Evolutionary conservation across 2,329 filamentous ascomycete species (phyloP), one percentile per base, ranked within the genome.

Genomic region (Ambrosiella xylebori): DNA sequence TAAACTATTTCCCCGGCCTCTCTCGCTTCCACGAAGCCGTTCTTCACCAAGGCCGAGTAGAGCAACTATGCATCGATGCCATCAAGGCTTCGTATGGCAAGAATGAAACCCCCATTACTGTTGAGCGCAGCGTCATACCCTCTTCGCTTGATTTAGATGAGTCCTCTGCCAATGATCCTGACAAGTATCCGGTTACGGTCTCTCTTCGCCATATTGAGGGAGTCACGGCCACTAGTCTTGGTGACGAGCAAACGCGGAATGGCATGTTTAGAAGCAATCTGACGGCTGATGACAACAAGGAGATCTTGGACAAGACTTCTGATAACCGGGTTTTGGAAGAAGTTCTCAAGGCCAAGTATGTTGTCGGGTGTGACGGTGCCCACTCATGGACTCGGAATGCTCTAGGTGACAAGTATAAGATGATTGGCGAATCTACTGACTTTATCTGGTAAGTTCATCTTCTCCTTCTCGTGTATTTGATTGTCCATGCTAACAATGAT

Each of bases 41-140:
- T 3, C 67, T 89, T 44, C 84, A 86, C 63, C 85, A 88, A 68
- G 85, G 83, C 2, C 77, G 83, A 1, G 80, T 87, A 61, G 84
- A 88, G 65, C 71, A 75, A 1, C 84, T 82, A 65, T 81, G 85
- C 63, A 71, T 84, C 0, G 80, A 85, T 61, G 75, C 76, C 51
- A 77, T 85, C 56, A 73, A 74, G 61, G 68, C 77, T 57, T 67
- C 77, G 63, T 39, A 47, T 11, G 76, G 75, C 2, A 74, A 76
- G 9, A 49, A 58, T 1, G 60, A 59, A 2, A 65, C 66, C 47
- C 61, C 63, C 13, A 75, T 82, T 52, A 65, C 66, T 4, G 73
- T 86, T 11, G 82, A 86, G 63, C 73, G 81, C 3, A 77, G 76
- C 0, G 75, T 84, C 1, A 67, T 85, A 7, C 81, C 82, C 0